phyloP scores from a whole-genome alignment of 2,329 filamentous ascomycete genomes.

The Fonsecaea multimorphosa region DNA sequence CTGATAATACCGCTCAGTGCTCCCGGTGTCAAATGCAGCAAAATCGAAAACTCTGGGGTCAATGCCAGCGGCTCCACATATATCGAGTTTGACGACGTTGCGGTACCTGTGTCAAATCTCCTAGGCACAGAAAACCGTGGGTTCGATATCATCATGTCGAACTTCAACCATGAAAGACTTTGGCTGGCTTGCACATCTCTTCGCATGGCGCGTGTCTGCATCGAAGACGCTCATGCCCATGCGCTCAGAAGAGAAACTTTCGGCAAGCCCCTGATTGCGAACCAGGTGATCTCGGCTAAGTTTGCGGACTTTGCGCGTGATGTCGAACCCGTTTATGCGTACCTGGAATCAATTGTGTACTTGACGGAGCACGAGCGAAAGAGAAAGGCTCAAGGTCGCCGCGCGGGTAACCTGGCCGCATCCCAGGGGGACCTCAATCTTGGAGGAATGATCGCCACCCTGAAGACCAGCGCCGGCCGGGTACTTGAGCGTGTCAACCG shows the following conservation, averaged over 20 bases:
- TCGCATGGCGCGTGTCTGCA: slow-evolving; percentile 63
- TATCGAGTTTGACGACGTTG: slow-evolving; percentile 80
- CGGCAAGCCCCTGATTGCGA: slow-evolving; percentile 61
- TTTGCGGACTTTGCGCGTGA: slow-evolving; percentile 60
- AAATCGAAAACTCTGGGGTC: slow-evolving; percentile 99
- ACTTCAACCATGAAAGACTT: slow-evolving; percentile 67
- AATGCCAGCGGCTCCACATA: slow-evolving; percentile 75
- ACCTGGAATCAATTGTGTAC: slow-evolving; percentile 45
- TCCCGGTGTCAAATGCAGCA: slow-evolving; percentile 89
- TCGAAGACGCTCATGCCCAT: slow-evolving; percentile 60
- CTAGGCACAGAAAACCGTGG: slow-evolving; percentile 75
- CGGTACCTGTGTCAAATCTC: slow-evolving; percentile 84
- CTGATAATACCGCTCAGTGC: slow-evolving; percentile 91
- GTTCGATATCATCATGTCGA: slow-evolving; percentile 35
- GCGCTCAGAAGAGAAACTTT: slow-evolving; percentile 62
- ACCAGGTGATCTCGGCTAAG: slow-evolving; percentile 64
- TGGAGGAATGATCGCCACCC: slow-evolving; percentile 72
- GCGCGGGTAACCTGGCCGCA: neutral
- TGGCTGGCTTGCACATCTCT: slow-evolving; percentile 64
- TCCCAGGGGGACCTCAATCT: slow-evolving; percentile 46
- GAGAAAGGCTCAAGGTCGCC: neutral
- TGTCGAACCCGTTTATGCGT: slow-evolving; percentile 64
- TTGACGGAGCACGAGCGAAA: slow-evolving; percentile 24
- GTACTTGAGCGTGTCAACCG: slow-evolving; percentile 60
- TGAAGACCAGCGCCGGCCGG: slow-evolving; percentile 66